Evolutionary conservation across 2,329 filamentous ascomycete species (phyloP), one percentile per base, ranked within the genome.

Genomic region (Fusarium sulawesiense): DNA sequence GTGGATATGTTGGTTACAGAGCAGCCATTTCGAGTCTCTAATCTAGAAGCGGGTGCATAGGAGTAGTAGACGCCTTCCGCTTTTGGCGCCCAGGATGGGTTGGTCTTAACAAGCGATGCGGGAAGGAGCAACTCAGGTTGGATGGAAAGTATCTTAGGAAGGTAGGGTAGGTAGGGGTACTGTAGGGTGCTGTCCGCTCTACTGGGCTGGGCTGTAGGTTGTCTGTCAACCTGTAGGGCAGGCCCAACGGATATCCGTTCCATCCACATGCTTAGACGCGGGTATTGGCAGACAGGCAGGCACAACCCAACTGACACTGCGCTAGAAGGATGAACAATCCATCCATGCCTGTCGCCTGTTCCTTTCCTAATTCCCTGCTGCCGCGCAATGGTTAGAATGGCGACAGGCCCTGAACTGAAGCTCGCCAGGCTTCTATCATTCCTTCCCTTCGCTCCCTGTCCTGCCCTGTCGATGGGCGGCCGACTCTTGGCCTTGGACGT

Each of bases 21-120:
- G 40, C 40, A 42, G 32, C 49, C 49, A 53, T 40, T 42, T 53
- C 49, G 32, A 53, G 49, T 27, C 58, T 64, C 34, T 48, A 29
- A 37, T 30, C 41, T 34, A 56, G 54, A 60, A 71, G 65, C 56
- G 59, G 63, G 59, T 73, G 67, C 61, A 63, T 69, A 64, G 55
- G 60, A 60, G 64, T 74, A 58, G 58, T 68, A 73, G 60, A 56
- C 73, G 73, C 73, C 73, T 75, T 75, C 73, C 73, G 68, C 68
- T 75, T 75, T 68, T 63, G 66, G 71, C 63, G 62, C 68, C 54
- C 57, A 21, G 32, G 34, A 42, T 53, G 34, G 56, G 68, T 59
- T 61, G 56, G 63, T 59, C 27, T 56, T 32, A 45, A 68, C 68
- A 66, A 66, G 63, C 62, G 63, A 66, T 46, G 55, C 56, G 68